Base-by-base conservation (phyloP, 345 rosid genomes). In the Dipteronia dyeriana region DNA sequence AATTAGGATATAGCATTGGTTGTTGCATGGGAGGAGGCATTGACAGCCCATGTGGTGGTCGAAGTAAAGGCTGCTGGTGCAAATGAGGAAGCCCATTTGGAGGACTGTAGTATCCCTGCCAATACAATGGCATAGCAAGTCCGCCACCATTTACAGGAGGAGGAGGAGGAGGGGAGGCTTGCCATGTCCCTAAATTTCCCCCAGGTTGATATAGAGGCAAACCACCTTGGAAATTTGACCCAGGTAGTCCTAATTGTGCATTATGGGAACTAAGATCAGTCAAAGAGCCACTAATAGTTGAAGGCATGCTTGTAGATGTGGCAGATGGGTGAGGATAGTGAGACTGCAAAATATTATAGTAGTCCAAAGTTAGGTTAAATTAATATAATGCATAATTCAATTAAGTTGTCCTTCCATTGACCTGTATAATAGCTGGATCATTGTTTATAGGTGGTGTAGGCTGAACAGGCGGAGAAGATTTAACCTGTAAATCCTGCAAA, bases 121-220 rank as follows among this genome's bases (percentile, higher is more conserved):
- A 93, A 83, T 91, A 95, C 91, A 93, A 88, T 22, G 94, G 98
- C 88, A 91, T 84, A 20, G 90, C 90, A 79, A 91, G 89, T 60
- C 93, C 91, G 71, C 84, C 79, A 19, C 86, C 45, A 8, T 41
- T 88, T 82, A 87, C 85, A 83, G 87, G 87, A 67, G 82, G 77
- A 75, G 93, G 96, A 38, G 41, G 41, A 41, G 45, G 45, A 8
- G 45, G 45, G 59, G 97, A 71, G 63, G 91, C 87, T 54, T 96
- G 96, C 98, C 96, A 95, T 5, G 98, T 74, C 70, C 90, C 91
- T 79, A 92, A 72, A 78, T 74, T 91, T 74, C 94, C 98, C 67
- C 94, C 97, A 66, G 98, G 96, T 70, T 91, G 99, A 87, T 93
- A 93, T 81, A 90, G 73, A 77, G 98, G 99, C 76, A 91, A 82